These are phyloP conservation scores for Persicaria tinctoria DNA, from an alignment of 148 eudicot species.

Conservation along the genomic window DNA sequence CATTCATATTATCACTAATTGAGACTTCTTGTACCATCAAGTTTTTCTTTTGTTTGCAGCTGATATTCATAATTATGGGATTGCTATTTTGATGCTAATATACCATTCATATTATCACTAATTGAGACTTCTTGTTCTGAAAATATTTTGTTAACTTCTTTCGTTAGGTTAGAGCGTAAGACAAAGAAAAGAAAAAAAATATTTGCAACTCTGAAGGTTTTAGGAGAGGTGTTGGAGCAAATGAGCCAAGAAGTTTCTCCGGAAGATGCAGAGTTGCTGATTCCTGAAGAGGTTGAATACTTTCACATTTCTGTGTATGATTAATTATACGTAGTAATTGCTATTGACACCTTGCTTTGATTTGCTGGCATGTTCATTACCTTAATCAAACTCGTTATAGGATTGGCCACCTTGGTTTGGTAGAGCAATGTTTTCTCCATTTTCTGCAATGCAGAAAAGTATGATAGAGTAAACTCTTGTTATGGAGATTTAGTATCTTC, in stretches of 20 bases:
- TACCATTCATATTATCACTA: too few species aligned
- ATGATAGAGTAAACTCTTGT: too few species aligned
- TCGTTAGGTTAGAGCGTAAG: slow-evolving; percentile 71
- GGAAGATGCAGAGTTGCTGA: slow-evolving; percentile 77
- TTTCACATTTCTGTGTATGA: background rate
- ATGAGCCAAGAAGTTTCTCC: slow-evolving; percentile 81
- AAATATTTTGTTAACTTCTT: background rate
- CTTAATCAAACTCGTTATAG: too few species aligned
- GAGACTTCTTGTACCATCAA: background rate
- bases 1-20: too few species aligned
- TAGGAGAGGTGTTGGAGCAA: slow-evolving; percentile 84
- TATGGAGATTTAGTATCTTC: background rate
- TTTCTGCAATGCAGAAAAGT: too few species aligned
- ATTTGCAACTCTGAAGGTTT: slow-evolving; percentile 83
- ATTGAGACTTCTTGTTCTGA: background rate
- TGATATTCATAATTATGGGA: background rate
- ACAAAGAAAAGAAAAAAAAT: slow-evolving; percentile 82
- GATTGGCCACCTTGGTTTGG: too few species aligned
- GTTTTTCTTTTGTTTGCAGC: background rate
- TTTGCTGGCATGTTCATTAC: too few species aligned
- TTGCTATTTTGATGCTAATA: slow-evolving; percentile 1
- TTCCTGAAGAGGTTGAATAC: slow-evolving; percentile 78
- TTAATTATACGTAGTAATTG: background rate
- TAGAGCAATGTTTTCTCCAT: too few species aligned
- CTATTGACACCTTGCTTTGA: too few species aligned